Conservation (phyloP, 2,329 filamentous ascomycete genomes). For the Aulographum hederae region DNA sequence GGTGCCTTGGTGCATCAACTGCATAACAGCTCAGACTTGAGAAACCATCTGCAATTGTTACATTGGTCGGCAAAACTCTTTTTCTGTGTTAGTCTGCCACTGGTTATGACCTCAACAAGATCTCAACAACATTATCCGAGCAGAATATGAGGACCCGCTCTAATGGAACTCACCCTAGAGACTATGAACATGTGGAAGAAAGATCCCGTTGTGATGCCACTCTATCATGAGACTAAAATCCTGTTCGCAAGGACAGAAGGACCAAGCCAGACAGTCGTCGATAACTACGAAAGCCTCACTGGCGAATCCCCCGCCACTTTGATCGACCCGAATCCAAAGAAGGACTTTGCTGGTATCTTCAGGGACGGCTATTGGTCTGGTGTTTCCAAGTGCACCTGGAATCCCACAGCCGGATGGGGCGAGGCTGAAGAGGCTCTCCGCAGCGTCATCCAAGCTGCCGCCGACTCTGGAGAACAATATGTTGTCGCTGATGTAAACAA, state of each 20-base stretch:
- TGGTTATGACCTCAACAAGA: slow-evolving; percentile 48
- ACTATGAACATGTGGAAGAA: slow-evolving; percentile 42
- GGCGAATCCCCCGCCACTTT: slow-evolving; percentile 28
- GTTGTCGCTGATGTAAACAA: slow-evolving; percentile 32
- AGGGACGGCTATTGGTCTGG: slow-evolving; percentile 40
- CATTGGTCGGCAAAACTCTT: slow-evolving; percentile 20
- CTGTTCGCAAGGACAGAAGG: slow-evolving; percentile 26
- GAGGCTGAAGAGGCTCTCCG: slow-evolving; percentile 40
- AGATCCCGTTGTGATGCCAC: slow-evolving; percentile 36
- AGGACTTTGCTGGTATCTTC: slow-evolving; percentile 39
- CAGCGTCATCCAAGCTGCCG: slow-evolving; percentile 32
- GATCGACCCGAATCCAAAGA: slow-evolving; percentile 33
- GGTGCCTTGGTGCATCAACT: slow-evolving; percentile 19
- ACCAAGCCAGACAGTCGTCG: slow-evolving; percentile 30
- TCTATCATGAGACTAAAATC: slow-evolving; percentile 34
- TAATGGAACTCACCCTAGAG: slow-evolving; percentile 49
- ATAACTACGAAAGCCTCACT: slow-evolving; percentile 30
- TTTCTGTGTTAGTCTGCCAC: slow-evolving; percentile 11
- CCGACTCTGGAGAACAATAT: slow-evolving; percentile 41
- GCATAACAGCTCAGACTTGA: slow-evolving; percentile 21
- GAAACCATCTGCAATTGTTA: slow-evolving; percentile 21
- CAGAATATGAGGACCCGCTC: slow-evolving; percentile 46
- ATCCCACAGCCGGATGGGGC: slow-evolving; percentile 43
- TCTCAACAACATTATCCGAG: slow-evolving; percentile 55
- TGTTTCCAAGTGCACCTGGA: slow-evolving; percentile 41